phyloP scores from a whole-genome alignment of 495 filamentous ascomycete genomes.

The Podospora didyma region DNA sequence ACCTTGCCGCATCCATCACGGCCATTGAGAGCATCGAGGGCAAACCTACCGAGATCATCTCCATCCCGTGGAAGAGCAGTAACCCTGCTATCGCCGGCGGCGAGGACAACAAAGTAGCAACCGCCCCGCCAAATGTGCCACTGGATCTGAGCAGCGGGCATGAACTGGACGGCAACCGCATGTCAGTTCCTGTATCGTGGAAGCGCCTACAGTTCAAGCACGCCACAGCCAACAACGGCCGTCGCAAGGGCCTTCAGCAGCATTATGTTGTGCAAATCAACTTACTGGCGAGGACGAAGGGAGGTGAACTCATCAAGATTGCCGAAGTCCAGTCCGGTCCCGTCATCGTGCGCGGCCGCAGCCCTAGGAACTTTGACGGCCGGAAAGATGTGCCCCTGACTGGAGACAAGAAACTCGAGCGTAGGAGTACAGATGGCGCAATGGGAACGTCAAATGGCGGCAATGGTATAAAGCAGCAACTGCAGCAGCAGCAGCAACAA shows the following conservation, averaged over 20 bases:
- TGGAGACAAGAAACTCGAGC: constrained; percentile 37
- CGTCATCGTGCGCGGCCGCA: constrained; percentile 65
- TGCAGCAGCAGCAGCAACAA: constrained; percentile 5
- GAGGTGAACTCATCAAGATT: constrained; percentile 54
- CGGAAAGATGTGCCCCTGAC: constrained; percentile 62
- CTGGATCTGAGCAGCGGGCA: constrained; percentile 71
- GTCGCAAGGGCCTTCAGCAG: constrained; percentile 65
- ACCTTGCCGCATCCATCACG: constrained; percentile 74
- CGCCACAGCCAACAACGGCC: constrained; percentile 82
- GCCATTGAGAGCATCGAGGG: constrained; percentile 90
- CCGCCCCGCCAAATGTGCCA: constrained; percentile 54
- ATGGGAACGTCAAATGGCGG: not conserved
- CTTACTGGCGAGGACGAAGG: constrained; percentile 55
- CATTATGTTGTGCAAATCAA: constrained; percentile 66
- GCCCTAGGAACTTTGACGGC: constrained; percentile 65
- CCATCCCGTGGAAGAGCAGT: constrained; percentile 87
- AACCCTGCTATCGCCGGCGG: constrained; percentile 50
- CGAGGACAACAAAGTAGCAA: constrained; percentile 45
- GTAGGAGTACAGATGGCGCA: constrained; percentile 16
- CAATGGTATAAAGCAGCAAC: constrained; percentile 4
- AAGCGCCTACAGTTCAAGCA: constrained; percentile 90
- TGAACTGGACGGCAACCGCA: constrained; percentile 58
- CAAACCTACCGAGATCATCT: constrained; percentile 84
- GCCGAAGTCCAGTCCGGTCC: constrained; percentile 61
- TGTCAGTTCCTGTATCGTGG: constrained; percentile 80